Evolutionary conservation across 305 asterid genomes (phyloP).

Genomic region (Fraxinus sp.): DNA sequence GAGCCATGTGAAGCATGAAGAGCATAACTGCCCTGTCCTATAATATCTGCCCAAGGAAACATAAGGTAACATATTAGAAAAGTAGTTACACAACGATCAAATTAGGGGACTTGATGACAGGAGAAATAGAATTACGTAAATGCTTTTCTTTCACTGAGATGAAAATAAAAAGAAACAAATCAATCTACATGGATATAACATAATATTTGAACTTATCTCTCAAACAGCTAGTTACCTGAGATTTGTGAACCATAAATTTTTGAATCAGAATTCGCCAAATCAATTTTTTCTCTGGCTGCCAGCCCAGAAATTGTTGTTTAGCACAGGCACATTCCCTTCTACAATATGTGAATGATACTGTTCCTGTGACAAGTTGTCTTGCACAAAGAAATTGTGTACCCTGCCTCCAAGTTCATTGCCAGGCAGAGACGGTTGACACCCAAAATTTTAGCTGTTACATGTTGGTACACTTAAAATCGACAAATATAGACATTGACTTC

Average conservation of each 20-base stretch:
- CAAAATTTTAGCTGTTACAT: slow-evolving; percentile 21
- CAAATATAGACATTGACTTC: slow-evolving; percentile 14
- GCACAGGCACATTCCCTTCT: slow-evolving; percentile 64
- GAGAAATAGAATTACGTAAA: neutral
- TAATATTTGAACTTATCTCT: neutral
- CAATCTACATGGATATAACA: neutral
- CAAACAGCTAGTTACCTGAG: slow-evolving; percentile 46
- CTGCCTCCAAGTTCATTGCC: slow-evolving; percentile 90
- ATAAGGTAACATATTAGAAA: slow-evolving; percentile 20
- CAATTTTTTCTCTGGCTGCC: slow-evolving; percentile 55
- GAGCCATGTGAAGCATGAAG: slow-evolving; percentile 54
- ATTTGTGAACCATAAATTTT: slow-evolving; percentile 45
- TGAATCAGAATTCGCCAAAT: slow-evolving; percentile 36
- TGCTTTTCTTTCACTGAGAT: neutral
- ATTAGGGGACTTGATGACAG: neutral
- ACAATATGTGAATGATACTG: slow-evolving; percentile 53
- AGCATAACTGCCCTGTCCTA: slow-evolving; percentile 58
- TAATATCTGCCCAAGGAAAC: slow-evolving; percentile 47
- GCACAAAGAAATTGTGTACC: slow-evolving; percentile 94
- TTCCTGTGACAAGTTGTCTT: slow-evolving; percentile 64
- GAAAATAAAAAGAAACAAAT: neutral
- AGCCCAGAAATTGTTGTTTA: slow-evolving; percentile 56
- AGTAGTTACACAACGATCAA: slow-evolving; percentile 1
- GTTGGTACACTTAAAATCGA: slow-evolving; percentile 17
- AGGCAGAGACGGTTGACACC: slow-evolving; percentile 75